Evolutionary conservation across 2,329 filamentous ascomycete species (phyloP).

Genomic region (Verticillium alfalfae): DNA sequence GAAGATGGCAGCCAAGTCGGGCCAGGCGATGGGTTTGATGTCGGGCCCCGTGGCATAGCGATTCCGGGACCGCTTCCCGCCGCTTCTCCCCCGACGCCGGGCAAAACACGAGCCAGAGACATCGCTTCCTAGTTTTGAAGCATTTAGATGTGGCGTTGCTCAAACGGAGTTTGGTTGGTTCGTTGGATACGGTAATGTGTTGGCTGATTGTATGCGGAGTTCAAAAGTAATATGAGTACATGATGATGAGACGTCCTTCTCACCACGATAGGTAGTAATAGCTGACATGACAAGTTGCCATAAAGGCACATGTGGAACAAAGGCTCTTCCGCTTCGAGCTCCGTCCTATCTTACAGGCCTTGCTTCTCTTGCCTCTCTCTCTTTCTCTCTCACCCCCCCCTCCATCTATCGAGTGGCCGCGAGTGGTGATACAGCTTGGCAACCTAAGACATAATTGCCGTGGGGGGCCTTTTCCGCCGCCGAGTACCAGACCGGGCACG

Average conservation of each 20-base stretch:
- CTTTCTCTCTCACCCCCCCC: constrained; percentile 1
- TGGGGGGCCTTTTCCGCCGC: not conserved
- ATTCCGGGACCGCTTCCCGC: not conserved
- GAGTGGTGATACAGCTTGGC: not conserved
- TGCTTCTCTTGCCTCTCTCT: constrained; percentile 1
- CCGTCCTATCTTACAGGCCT: not conserved
- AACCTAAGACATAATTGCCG: not conserved
- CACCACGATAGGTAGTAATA: not conserved
- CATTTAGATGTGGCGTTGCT: not conserved
- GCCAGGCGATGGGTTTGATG: not conserved
- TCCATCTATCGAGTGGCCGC: not conserved
- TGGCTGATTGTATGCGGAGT: not conserved
- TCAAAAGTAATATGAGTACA: not conserved
- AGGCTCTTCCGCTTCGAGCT: not conserved
- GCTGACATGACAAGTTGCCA: not conserved
- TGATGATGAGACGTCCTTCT: not conserved
- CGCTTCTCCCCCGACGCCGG: not conserved
- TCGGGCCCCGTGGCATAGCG: not conserved
- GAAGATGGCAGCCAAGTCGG: constrained; percentile 13
- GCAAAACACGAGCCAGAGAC: not conserved
- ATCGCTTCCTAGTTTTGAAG: not conserved
- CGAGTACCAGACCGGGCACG: not conserved
- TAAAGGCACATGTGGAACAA: not conserved
- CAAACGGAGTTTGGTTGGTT: not conserved
- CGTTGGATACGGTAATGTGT: not conserved